A percentile compares a stretch with the other conserved stretches of the same genome.
Conservation (phyloP, 148 eudicot genomes). For the Suaeda aralocaspica region DNA sequence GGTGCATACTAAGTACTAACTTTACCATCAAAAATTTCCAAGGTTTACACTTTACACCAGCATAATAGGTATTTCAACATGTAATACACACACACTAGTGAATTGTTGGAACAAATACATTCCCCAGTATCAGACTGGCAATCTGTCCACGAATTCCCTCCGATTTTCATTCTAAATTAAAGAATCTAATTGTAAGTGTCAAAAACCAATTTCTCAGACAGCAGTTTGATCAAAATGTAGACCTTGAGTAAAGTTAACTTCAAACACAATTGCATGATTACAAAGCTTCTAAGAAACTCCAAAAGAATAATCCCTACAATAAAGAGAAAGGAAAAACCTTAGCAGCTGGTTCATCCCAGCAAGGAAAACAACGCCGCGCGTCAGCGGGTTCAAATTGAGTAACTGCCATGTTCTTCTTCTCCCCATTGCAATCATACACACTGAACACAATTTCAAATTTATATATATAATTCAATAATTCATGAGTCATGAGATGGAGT, state of each 20-base stretch:
- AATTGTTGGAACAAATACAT: not conserved
- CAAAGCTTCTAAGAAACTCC: not conserved
- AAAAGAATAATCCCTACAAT: not conserved
- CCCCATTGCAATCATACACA: conserved; percentile 72
- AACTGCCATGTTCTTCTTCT: conserved; percentile 92
- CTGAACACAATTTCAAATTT: conserved; percentile 28
- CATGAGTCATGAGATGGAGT: no score
- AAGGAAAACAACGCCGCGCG: conserved; percentile 94
- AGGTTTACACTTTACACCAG: not conserved
- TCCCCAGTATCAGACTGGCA: not conserved
- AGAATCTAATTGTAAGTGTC: not conserved
- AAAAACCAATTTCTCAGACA: not conserved
- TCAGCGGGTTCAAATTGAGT: conserved; percentile 98
- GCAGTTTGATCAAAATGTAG: not conserved
- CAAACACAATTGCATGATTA: not conserved
- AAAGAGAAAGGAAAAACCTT: conserved; percentile 42
- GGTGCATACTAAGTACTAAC: not conserved
- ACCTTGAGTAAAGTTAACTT: not conserved
- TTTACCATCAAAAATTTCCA: no score
- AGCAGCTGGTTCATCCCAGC: conserved; percentile 99
- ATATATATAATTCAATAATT: not conserved
- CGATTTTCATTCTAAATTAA: not conserved
- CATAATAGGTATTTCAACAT: not conserved
- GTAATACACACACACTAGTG: not conserved
- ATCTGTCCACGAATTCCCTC: not conserved